Base-by-base conservation (phyloP, 257 asterid species). In the Primulina tabacum region DNA sequence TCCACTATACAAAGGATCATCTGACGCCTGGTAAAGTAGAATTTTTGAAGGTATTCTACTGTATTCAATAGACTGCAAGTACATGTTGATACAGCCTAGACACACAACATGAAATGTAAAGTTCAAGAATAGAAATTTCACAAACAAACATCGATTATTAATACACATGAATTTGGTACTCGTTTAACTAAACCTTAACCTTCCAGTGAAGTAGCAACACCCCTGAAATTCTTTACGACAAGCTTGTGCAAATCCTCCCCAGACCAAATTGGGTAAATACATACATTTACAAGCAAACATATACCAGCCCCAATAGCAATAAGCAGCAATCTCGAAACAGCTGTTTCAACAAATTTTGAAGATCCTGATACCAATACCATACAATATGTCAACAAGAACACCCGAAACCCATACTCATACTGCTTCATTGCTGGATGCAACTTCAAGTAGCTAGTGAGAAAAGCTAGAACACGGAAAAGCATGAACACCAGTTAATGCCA, bases 221-320 rank as follows among this genome's bases (percentile, higher is more conserved):
- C 89, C 81, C 73, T 84, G 76, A 92, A 88, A 76, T 92, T 92
- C 62, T 88, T 89, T 33, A 86, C 96, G 3, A 89, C 92, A 67
- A 89, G 78, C 72, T 89, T 89, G 73, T 89, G 98, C 89, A 89
- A 76, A 85, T 92, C 97, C 71, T 92, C 98, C 32, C 98, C 98
- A n/a, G 97, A 86, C 97, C 98, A 92, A 77, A 92, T 92, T 58
- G 97, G 97, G 38, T 75, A 92, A 68, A 92, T 47, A 62, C 95
- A 92, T 1, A 85, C 71, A 68, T 92, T 89, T 38, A 92, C 65
- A 28, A 88, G 11, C 85, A 92, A 81, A 79, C 92, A 86, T 71
- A 88, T 84, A 37, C 81, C 86, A 21, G 96, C 98, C 9, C 98
- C 98, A 65, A 92, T 82, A 16, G 86, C 89, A 29, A 92, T 89